Base-by-base conservation (phyloP, 176 grass and related monocot genomes). In the Rhynchospora tenuis region DNA sequence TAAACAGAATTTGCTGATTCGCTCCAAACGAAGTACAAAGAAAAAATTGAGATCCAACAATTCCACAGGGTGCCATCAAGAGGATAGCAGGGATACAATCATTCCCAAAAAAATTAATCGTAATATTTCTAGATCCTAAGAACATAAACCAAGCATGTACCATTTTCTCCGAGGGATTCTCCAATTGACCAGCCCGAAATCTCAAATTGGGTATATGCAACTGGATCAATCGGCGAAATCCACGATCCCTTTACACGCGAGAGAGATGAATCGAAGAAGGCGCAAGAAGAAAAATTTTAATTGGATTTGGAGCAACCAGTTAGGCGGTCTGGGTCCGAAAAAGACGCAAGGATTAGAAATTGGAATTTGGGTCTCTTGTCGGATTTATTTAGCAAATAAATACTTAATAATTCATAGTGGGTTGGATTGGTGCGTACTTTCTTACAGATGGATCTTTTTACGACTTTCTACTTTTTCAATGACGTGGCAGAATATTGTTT, bases 381-480 rank as follows among this genome's bases (percentile, higher is more conserved):
- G 47, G 72, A 75, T 73, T 73, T 73, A 75, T 73, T 73, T 73
- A 0, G 44, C 44, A 50, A 73, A 73, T 38, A 38, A 38, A 38
- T 38, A 38, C 33, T 38, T 38, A 38, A 38, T 74, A 51, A 14
- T 65, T 65, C 28, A 64, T 29, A 64, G 61, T 0, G 26, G 26
- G 7, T 64, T 64, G 61, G 61, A 63, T 63, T 15, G 13, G 69
- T 73, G 68, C 45, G 22, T 48, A 73, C 11, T 24, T 9, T 23
- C 10, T 20, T 26, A 9, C 69, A 23, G 14, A 24, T 23, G 11
- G 20, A n/a, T 43, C 69, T 73, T 24, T 73, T 7, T 51, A 73
- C 70, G 26, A 73, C 70, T 73, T 73, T 73, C 45, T 73, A 51
- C 45, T 50, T 24, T 2, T 50, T 50, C 12, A 50, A 73, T 11